phyloP scores from a whole-genome alignment of 768 basidiomycete genomes.

The Sarcodon sp. region DNA sequence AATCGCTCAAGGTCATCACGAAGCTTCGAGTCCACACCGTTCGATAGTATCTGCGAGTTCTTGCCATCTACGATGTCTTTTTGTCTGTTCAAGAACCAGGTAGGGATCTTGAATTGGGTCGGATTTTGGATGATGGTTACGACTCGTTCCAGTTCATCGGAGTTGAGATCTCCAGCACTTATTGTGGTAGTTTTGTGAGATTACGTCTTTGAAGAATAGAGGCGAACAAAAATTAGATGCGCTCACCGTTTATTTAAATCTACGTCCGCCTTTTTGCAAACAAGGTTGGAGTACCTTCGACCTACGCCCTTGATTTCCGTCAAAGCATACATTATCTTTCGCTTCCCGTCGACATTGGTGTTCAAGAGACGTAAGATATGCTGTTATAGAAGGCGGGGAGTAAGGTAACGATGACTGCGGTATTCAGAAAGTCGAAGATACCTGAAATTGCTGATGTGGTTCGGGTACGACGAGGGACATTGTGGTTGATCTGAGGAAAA shows the following conservation, averaged over 20 bases:
- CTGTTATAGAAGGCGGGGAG: conserved; percentile 25
- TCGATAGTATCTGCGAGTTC: conserved; percentile 90
- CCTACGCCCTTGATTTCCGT: conserved; percentile 99
- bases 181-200: neutral
- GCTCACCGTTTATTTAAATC: conserved; percentile 95
- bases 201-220: neutral
- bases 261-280: conserved; percentile 99
- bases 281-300: conserved; percentile 94
- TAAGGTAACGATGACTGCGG: neutral
- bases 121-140: conserved; percentile 99
- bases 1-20: conserved; percentile 96
- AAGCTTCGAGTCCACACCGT: conserved; percentile 93
- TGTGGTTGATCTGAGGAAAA: conserved; percentile 10
- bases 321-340: conserved; percentile 98
- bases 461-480: conserved; percentile 99
- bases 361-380: conserved; percentile 99
- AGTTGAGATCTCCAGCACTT: conserved; percentile 98
- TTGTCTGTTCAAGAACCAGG: conserved; percentile 99
- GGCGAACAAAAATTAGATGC: neutral
- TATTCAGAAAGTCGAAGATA: conserved; percentile 17
- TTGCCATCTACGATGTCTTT: conserved; percentile 97
- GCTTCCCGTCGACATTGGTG: conserved; percentile 99
- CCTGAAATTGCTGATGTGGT: conserved; percentile 92
- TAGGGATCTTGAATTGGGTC: conserved; percentile 97
- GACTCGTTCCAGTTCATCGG: conserved; percentile 96